These are phyloP conservation scores for Puccinia sorghi DNA, from an alignment of 1,284 basidiomycete species.

Conservation along the genomic window DNA sequence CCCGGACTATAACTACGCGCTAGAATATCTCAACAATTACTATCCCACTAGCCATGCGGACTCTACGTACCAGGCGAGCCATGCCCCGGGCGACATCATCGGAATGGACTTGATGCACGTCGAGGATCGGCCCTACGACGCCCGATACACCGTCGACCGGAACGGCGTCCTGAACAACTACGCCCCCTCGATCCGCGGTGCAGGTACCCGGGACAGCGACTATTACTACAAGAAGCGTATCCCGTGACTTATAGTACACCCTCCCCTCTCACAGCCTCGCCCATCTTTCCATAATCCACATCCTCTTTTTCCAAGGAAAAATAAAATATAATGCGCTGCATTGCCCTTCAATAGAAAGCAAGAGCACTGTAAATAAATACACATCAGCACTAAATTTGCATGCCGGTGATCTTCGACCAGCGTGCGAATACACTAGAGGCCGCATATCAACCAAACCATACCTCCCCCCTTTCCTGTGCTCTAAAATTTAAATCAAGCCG, in stretches of 20 bases:
- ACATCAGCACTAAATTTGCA: no score
- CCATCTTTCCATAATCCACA: neutral
- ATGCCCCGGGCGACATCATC: neutral
- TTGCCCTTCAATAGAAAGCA: no score
- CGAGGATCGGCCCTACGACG: slow-evolving; percentile 28
- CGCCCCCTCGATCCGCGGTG: neutral
- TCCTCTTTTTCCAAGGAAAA: no score
- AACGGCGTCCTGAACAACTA: slow-evolving; percentile 18
- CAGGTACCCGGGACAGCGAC: slow-evolving; percentile 2
- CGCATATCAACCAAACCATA: no score
- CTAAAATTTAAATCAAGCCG: no score
- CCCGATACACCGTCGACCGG: slow-evolving; percentile 22
- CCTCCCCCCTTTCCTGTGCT: no score
- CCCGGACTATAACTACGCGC: slow-evolving; percentile 6
- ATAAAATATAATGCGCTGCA: no score
- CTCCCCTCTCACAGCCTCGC: neutral
- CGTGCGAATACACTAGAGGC: no score
- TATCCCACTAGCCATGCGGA: neutral
- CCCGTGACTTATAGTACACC: neutral
- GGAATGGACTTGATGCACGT: slow-evolving; percentile 21
- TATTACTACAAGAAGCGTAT: slow-evolving; percentile 21
- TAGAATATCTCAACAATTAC: slow-evolving; percentile 20
- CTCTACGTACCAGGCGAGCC: neutral
- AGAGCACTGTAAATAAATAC: no score
- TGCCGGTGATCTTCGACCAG: no score